Base-by-base conservation (phyloP, 768 basidiomycete species). In the Mycena crocata region DNA sequence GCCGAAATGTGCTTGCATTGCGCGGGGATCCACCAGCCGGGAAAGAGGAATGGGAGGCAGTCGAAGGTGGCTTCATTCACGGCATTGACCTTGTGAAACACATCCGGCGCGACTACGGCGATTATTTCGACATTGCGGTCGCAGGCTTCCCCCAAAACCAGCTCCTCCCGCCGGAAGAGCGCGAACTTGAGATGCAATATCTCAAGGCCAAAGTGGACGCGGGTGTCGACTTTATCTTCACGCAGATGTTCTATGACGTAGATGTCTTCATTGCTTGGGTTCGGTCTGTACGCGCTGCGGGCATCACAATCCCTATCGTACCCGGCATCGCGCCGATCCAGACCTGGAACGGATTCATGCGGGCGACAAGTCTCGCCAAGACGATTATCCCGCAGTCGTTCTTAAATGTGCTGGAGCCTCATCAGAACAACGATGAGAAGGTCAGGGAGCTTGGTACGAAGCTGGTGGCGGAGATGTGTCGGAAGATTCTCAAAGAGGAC, bases 221-320 rank as follows among this genome's bases (percentile, higher is more conserved):
- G 13, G 96, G 96, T 40, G 93, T 91, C 66, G 86, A 89, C 76
- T 94, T 97, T 81, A 98, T 98, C 79, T 98, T 98, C 83, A 98
- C 96, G 0, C 96, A 98, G 79, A 95, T 98, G 94, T 98, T 98
- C 82, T 98, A 96, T 81, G 96, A 98, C 72, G 90, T 92, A 51
- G 87, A 94, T 35, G 75, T 99, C 72, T 99, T 99, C 82, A 89
- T 98, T 73, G 84, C 85, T 54, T 99, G 98, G 98, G 96, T 93
- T 42, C 89, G 89, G 66, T 82, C 87, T 46, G 89, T 95, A 34
- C 89, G 95, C 63, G 92, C 84, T 14, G 93, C 92, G 0, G 95
- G 95, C 9, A 95, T 96, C 76, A 93, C 90, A 2, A 84, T 96
- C 31, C 96, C 95, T 21, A 93, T 97, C 71, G 91, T 96, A 15